Evolutionary conservation across 768 basidiomycete genomes (phyloP).

Genomic region (Suillus cothurnatus): DNA sequence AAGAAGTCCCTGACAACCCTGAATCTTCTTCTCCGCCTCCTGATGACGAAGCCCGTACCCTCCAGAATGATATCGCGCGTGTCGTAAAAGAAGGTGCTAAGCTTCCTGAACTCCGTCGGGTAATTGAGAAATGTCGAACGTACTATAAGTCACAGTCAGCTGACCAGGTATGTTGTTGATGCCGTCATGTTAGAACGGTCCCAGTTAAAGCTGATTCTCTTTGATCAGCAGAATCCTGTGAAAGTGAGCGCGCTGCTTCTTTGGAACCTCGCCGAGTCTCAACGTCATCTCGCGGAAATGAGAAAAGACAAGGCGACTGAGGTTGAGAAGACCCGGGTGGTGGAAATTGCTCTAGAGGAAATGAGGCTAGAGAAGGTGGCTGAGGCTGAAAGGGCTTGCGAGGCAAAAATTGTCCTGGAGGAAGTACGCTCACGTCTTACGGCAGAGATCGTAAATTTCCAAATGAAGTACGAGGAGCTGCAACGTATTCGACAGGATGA

Average conservation of each 20-base stretch:
- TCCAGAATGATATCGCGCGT: conserved; percentile 54
- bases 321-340: conserved; percentile 32
- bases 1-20: conserved; percentile 14
- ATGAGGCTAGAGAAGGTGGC: conserved; percentile 16
- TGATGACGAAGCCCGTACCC: conserved; percentile 48
- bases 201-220: background rate
- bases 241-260: conserved; percentile 51
- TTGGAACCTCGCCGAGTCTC: conserved; percentile 51
- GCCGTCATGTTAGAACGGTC: conserved; percentile 1
- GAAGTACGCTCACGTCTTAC: conserved; percentile 33
- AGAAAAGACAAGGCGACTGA: conserved; percentile 26
- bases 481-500: conserved; percentile 47
- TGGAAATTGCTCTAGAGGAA: conserved; percentile 33
- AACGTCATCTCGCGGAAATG: conserved; percentile 36
- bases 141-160: conserved; percentile 51
- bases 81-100: conserved; percentile 60
- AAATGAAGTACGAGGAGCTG: conserved; percentile 44
- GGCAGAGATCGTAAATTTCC: conserved; percentile 38
- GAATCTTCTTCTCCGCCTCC: conserved; percentile 27
- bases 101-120: conserved; percentile 47
- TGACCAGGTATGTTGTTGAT: conserved; percentile 41
- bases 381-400: conserved; percentile 35
- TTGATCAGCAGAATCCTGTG: conserved; percentile 50
- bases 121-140: conserved; percentile 51
- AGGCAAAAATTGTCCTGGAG: conserved; percentile 33